These are phyloP conservation scores for Musa schizocarpa DNA, from an alignment of 176 grass and related monocot species.

Conservation along the genomic window DNA sequence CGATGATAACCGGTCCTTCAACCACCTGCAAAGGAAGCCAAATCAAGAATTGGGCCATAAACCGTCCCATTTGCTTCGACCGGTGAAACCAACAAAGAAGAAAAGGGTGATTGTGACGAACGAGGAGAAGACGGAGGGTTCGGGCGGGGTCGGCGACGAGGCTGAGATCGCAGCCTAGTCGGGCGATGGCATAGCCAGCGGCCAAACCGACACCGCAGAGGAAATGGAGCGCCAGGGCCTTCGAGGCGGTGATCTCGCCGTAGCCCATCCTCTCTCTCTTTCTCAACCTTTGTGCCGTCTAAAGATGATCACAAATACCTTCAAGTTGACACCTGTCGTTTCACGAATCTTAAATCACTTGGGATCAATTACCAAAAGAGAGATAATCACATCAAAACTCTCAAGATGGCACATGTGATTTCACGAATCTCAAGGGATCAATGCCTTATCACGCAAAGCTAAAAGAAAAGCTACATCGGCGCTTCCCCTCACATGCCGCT, in stretches of 20 bases:
- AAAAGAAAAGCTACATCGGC: too few species aligned
- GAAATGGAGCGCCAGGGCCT: conserved; percentile 26
- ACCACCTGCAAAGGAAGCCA: conserved; percentile 33
- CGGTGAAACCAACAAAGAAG: too few species aligned
- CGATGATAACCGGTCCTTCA: conserved; percentile 58
- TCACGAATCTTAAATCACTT: not conserved
- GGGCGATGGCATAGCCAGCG: conserved; percentile 25
- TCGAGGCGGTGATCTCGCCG: conserved; percentile 26
- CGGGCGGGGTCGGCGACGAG: conserved; percentile 45
- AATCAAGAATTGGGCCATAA: not conserved
- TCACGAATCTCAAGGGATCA: too few species aligned
- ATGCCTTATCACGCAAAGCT: too few species aligned
- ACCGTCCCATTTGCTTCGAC: not conserved
- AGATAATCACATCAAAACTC: too few species aligned
- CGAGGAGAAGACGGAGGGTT: conserved; percentile 58
- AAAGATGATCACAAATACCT: too few species aligned
- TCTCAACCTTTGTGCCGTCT: too few species aligned
- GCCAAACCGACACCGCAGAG: conserved; percentile 42
- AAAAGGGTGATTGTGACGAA: conserved; percentile 5
- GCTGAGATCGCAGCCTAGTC: conserved; percentile 3
- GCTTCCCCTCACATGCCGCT: too few species aligned
- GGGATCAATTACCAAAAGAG: too few species aligned
- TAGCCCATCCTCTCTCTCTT: not conserved
- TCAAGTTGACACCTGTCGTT: not conserved
- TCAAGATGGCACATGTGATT: too few species aligned